Base-by-base conservation (phyloP, 1,284 basidiomycete genomes). In the Leccinum angustisporum region DNA sequence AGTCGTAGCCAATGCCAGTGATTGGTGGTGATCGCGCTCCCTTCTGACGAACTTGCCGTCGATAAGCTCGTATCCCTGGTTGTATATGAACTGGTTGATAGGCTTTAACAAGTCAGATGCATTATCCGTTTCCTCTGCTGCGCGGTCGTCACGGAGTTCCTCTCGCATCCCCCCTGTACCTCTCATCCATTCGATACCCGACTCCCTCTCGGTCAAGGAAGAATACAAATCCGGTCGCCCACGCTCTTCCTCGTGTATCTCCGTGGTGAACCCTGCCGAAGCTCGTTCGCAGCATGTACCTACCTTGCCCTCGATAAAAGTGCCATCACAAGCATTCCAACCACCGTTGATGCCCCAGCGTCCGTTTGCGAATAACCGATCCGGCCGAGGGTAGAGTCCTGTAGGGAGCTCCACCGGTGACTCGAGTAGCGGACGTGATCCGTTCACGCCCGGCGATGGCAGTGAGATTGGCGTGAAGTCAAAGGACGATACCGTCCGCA, bases 21-120 rank as follows among this genome's bases (percentile, higher is more conserved):
- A 98, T 94, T 94, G 82, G 67, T 96, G 88, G 77, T 99, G 97
- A 72, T 99, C 97, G 76, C 84, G 91, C 81, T 99, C 97, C 75
- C 91, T 89, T 64, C 92, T 81, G 43, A 99, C 90, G 75, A 97
- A 98, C 76, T 97, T 97, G 62, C 95, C 96, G 66, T 98, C 97
- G 30, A 92, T 83, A 56, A 96, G 91, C 77, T 99, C 96, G 76
- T 99, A 99, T 0, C 21, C 21, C 21, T 21, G 21, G 21, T 21
- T 2, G 51, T 97, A 87, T 79, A 99, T 91, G 81, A 97, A 98
- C 63, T 90, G 84, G 79, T 99, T 99, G 54, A 99, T 78, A 1
- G 97, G 97, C 74, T 97, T 97, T 77, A 99, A 73, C 60, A 75
- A 60, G 53, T 73, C 75, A 11, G 72, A 73, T 27, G 30, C 64